Percentiles rank a stretch among this genome's conserved stretches.
These are phyloP conservation scores for Austroboletus niveus DNA, from an alignment of 1,284 basidiomycete species.

Conservation along the genomic window DNA sequence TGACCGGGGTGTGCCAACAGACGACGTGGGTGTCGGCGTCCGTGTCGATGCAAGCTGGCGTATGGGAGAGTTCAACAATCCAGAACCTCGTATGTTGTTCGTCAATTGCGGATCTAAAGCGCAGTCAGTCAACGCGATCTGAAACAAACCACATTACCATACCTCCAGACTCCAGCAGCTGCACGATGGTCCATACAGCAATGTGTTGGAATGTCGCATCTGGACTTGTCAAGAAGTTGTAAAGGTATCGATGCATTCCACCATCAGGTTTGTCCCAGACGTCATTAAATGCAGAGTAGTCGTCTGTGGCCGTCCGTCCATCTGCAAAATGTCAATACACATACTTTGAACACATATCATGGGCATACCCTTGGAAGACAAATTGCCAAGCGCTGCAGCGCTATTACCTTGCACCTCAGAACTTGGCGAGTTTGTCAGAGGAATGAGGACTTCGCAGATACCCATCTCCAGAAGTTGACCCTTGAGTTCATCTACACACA, in stretches of 20 bases:
- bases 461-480: slow-evolving; percentile 97
- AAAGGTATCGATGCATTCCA: slow-evolving; percentile 94
- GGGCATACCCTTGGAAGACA: slow-evolving; percentile 88
- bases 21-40: slow-evolving; percentile 68
- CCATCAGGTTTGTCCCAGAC: slow-evolving; percentile 99
- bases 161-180: slow-evolving; percentile 93
- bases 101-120: slow-evolving; percentile 79
- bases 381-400: slow-evolving; percentile 95
- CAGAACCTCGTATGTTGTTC: slow-evolving; percentile 84
- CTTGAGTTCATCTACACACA: slow-evolving; percentile 81
- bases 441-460: slow-evolving; percentile 96
- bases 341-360: background rate
- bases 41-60: slow-evolving; percentile 76
- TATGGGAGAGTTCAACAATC: slow-evolving; percentile 80
- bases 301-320: slow-evolving; percentile 79
- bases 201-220: slow-evolving; percentile 99
- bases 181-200: slow-evolving; percentile 98
- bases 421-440: slow-evolving; percentile 92
- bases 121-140: slow-evolving; percentile 1
- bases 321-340: slow-evolving; percentile 41
- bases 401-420: slow-evolving; percentile 99
- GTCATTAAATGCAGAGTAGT: slow-evolving; percentile 96
- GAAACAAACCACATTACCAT: slow-evolving; percentile 16
- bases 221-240: slow-evolving; percentile 89
- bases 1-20: slow-evolving; percentile 70